phyloP scores from a whole-genome alignment of 139 green algal species.

The Protoeuglena noctilucae region DNA sequence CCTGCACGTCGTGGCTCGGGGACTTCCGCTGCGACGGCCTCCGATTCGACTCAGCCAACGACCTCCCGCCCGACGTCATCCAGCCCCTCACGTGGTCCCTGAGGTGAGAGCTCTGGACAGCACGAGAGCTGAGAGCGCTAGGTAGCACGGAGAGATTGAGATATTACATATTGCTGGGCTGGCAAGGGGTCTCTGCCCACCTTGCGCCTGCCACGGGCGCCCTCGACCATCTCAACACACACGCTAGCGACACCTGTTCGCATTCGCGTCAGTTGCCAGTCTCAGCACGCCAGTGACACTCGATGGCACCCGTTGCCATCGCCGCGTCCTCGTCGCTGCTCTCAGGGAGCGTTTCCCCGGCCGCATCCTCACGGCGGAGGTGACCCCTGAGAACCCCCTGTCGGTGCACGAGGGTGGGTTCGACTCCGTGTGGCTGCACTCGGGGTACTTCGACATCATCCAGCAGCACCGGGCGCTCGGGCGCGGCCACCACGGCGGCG shows the following conservation, averaged over 20 bases:
- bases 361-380: conserved; percentile 38
- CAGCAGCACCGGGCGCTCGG: conserved; percentile 24
- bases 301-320: too few species aligned
- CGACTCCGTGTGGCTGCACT: conserved; percentile 33
- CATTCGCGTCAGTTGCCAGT: too few species aligned
- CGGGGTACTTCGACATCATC: conserved; percentile 31
- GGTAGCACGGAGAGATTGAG: too few species aligned
- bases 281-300: too few species aligned
- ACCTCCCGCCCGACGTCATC: conserved; percentile 31
- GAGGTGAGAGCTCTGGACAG: too few species aligned
- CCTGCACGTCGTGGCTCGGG: conserved; percentile 18
- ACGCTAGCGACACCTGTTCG: too few species aligned
- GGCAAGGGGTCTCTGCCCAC: too few species aligned
- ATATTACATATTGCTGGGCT: too few species aligned
- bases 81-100: too few species aligned
- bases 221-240: too few species aligned
- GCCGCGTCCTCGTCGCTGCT: too few species aligned
- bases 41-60: conserved; percentile 44
- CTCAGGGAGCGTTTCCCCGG: conserved; percentile 32
- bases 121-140: not conserved
- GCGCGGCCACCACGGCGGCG: conserved; percentile 31
- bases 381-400: conserved; percentile 34
- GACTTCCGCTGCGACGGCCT: conserved; percentile 40
- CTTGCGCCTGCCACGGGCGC: too few species aligned
- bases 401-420: conserved; percentile 28